Base-by-base conservation (phyloP, 202 grass and related monocot species). In the Digitaria exilis region DNA sequence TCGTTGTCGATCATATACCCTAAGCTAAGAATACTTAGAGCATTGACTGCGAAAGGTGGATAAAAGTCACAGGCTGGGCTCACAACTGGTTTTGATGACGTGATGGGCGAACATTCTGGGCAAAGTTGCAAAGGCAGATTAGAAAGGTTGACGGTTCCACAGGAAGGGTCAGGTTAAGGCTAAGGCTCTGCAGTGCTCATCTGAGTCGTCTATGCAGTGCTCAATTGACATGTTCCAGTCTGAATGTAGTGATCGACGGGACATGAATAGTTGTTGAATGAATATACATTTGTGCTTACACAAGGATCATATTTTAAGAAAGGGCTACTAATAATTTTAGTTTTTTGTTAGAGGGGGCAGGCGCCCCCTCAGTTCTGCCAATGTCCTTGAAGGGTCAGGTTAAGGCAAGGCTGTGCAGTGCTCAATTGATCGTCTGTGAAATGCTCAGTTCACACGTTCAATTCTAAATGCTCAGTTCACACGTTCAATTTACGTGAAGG, bases 41-140 rank as follows among this genome's bases (percentile, higher is more conserved):
- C 18, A 37, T 2, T 75, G 21, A 32, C 15, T 1, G 25, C 11
- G 21, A 41, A 2, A 24, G 32, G 21, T 57, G 1, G 21, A 16
- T 50, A 32, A 17, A 77, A 50, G 75, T 78, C 60, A 51, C 35
- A 28, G 34, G n/a, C n/a, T n/a, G n/a, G n/a, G 34, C 41, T 78
- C 60, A 51, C 35, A 28, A n/a, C 5, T 77, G 14, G 22, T n/a
- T 10, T 45, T 61, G 24, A 11, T 77, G 7, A 0, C 12, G 37
- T 44, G 37, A 30, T n/a, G 78, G 32, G 21, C 14, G 21, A n/a
- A n/a, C n/a, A n/a, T n/a, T n/a, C n/a, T 43, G 34, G 50, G 66
- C 22, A 56, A 42, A 13, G 8, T 12, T 56, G 6, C 17, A 56
- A 41, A 26, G 7, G 41, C 41, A 57, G 41, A 17, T 7, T 55